phyloP scores from a whole-genome alignment of 2,329 filamentous ascomycete species.

The Colletotrichum sp. region DNA sequence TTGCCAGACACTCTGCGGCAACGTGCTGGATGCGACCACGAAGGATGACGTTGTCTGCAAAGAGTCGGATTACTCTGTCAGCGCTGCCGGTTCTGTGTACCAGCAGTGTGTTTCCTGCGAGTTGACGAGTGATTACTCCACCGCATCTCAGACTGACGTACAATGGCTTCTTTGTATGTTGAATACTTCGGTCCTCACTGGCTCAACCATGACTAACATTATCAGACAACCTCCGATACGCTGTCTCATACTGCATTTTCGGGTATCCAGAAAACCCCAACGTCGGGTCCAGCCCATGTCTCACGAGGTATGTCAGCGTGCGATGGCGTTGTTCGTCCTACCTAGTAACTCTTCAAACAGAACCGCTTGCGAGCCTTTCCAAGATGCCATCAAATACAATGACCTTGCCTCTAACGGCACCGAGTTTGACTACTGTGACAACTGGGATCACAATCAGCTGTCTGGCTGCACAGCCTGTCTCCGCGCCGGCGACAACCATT shows the following conservation, averaged over 20 bases:
- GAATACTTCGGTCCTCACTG: neutral
- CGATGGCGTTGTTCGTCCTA: neutral
- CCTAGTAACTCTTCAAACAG: conserved; percentile 32
- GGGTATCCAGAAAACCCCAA: conserved; percentile 48
- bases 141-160: conserved; percentile 53
- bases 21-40: conserved; percentile 52
- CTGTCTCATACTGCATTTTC: conserved; percentile 60
- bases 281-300: conserved; percentile 49
- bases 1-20: conserved; percentile 58
- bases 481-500: conserved; percentile 36
- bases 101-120: conserved; percentile 59
- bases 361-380: conserved; percentile 56
- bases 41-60: conserved; percentile 53
- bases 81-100: conserved; percentile 51
- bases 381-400: conserved; percentile 50
- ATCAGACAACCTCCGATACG: conserved; percentile 63
- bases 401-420: conserved; percentile 51
- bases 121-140: conserved; percentile 50
- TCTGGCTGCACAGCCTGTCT: conserved; percentile 56
- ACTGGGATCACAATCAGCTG: conserved; percentile 46
- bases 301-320: conserved; percentile 50
- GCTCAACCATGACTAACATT: neutral
- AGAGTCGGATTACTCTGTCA: conserved; percentile 39
- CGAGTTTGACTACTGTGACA: conserved; percentile 59
- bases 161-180: conserved; percentile 60